Base-by-base conservation (phyloP, 129 eudicot genomes). In the Lonicera japonica region DNA sequence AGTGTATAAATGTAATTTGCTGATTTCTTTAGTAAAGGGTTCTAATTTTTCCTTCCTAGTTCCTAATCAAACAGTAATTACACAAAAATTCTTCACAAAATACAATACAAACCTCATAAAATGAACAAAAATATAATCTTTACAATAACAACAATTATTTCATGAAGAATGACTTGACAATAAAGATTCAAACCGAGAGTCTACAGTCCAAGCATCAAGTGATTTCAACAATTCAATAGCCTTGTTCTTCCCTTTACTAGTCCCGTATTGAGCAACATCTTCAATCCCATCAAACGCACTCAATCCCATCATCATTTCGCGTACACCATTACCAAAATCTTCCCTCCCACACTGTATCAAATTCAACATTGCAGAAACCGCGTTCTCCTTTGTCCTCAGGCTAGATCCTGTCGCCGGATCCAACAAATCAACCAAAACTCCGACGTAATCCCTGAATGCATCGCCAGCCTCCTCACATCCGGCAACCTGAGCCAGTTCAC, bases 381-480 rank as follows among this genome's bases (percentile, higher is more conserved):
- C 89, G 60, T 88, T 92, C 85, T 88, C 99, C 71, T 73, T 92
- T 0, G 81, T 75, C 72, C 91, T 60, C 22, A 1, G 5, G 60
- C 86, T 84, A 48, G 86, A 77, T 0, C 98, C 96, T 0, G 99
- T 80, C 0, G 88, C 71, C 10, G 54, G 51, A 77, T 83, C 96
- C 80, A 92, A 20, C 77, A 92, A 68, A 70, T 92, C 99, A 55
- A 85, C 80, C 96, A 92, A 70, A 15, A 88, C 89, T 14, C 78
- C 82, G 13, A 88, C 99, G 0, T 68, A 67, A 25, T 78, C 95
- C 71, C 71, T 80, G 54, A 84, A 82, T 46, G 83, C 90, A 3
- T 77, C 95, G 34, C 82, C 77, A 0, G 83, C 81, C 71, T 82
- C 96, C 63, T 80, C 89, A 46, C 96, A 88, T 45, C 94, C 95